Evolutionary conservation across 306 rosid species (phyloP).

Genomic region (apple (Malus domestica)): DNA sequence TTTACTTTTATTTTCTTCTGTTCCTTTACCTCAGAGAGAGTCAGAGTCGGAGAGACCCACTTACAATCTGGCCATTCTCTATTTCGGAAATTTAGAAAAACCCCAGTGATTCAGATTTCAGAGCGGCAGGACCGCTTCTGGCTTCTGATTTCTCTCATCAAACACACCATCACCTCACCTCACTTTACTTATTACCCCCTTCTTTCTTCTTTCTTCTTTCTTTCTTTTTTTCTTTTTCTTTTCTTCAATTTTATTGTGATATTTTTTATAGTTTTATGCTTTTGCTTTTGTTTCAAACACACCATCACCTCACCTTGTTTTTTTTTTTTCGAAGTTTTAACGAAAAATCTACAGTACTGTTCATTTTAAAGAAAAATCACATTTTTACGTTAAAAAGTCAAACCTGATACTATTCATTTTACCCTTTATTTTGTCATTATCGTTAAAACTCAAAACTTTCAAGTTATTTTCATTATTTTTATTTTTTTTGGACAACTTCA

Average conservation of each 20-base stretch:
- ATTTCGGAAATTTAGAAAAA: slow-evolving; percentile 25
- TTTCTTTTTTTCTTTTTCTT: background rate
- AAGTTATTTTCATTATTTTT: too few species aligned
- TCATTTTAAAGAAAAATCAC: too few species aligned
- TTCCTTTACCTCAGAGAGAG: slow-evolving; percentile 54
- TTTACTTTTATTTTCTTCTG: slow-evolving; percentile 48
- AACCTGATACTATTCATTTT: too few species aligned
- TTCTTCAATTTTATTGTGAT: background rate
- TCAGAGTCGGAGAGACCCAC: slow-evolving; percentile 31
- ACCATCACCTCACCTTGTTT: background rate
- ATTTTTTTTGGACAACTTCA: too few species aligned
- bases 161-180: slow-evolving; percentile 5
- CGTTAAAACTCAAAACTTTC: too few species aligned
- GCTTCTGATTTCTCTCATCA: slow-evolving; percentile 17
- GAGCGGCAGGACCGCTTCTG: slow-evolving; percentile 16
- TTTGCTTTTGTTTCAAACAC: background rate
- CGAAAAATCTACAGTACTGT: too few species aligned
- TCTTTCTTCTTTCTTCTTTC: background rate
- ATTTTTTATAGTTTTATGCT: background rate
- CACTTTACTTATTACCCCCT: slow-evolving; percentile 5
- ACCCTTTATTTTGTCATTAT: too few species aligned
- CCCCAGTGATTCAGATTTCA: slow-evolving; percentile 12
- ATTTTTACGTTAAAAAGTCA: too few species aligned
- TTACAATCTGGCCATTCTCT: slow-evolving; percentile 49
- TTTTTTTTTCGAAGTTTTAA: background rate